Base-by-base conservation (phyloP, 306 rosid species). In the Prunus mira region DNA sequence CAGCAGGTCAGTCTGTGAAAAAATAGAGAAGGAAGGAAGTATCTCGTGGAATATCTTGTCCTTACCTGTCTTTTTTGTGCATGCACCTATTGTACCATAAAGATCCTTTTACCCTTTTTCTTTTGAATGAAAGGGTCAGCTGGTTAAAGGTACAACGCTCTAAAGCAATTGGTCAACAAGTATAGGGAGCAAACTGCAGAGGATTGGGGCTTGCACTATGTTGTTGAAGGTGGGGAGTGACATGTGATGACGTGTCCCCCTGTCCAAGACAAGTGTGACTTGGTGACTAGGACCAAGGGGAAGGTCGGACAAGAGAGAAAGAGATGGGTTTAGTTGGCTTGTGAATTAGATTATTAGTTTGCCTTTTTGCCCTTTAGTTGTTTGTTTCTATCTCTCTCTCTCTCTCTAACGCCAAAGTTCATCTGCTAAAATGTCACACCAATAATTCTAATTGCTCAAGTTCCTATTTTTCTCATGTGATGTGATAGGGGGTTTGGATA, bases 1-100 rank as follows among this genome's bases (percentile, higher is more conserved):
- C 90, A 84, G 87, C 81, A 18, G 74, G 80, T 83, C 85, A 69
- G 83, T 80, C 61, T 6, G 73, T 47, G 76, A 52, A 69, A 81
- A 30, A 28, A 76, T 34, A 45, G 34, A 75, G 78, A 28, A 11
- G 78, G 24, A 72, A 71, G 47, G 76, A 11, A 58, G 67, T 45
- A 79, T 85, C 86, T 6, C 8, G 68, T 82, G 82, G 51, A 71
- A 66, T 60, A 64, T 41, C 56, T 69, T 77, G 76, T 19, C 54
- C 5, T 65, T 65, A 22, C 46, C n/a, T 66, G 38, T 46, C 15
- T 14, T 58, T 28, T 2, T 1, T 58, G 15, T 58, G 63, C 47
- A 56, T 32, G 11, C 2, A 1, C 3, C 4, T 18, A 6, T 77
- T 22, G 77, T 78, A 71, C 73, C 0, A 1, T 3, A 2, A n/a